Percentiles rank a stretch among this genome's conserved stretches.
phyloP scores from a whole-genome alignment of 805 yeast species.

The Yamadazyma takamatsuzukensis region DNA sequence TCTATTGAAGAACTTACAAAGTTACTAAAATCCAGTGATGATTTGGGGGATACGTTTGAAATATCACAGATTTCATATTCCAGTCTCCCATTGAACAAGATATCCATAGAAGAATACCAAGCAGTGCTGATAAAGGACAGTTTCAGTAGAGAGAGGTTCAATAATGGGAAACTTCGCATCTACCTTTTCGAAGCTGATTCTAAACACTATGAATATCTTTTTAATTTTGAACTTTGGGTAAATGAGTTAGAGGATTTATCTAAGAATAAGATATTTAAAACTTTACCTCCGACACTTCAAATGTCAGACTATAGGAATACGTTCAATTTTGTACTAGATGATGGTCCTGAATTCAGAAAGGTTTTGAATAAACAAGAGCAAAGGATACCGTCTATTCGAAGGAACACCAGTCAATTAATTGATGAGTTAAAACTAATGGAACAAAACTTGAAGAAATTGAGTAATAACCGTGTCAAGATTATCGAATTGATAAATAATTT shows the following conservation, averaged over 20 bases:
- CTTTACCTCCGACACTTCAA: slow-evolving; percentile 3
- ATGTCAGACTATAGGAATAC: slow-evolving; percentile 23
- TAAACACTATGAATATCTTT: slow-evolving; percentile 13
- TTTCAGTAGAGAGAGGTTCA: slow-evolving; percentile 13
- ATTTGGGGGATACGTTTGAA: slow-evolving; percentile 12
- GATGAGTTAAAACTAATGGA: slow-evolving; percentile 34
- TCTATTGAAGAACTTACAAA: slow-evolving; percentile 10
- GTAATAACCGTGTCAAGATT: slow-evolving; percentile 15
- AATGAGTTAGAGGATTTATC: slow-evolving; percentile 8
- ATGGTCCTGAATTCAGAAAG: slow-evolving; percentile 42
- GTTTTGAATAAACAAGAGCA: slow-evolving; percentile 29
- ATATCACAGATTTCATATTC: slow-evolving; percentile 27
- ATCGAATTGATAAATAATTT: slow-evolving; percentile 21
- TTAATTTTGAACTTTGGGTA: slow-evolving; percentile 27
- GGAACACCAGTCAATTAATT: slow-evolving; percentile 18
- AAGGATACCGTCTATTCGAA: slow-evolving; percentile 24
- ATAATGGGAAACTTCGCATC: slow-evolving; percentile 17
- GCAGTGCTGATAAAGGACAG: slow-evolving; percentile 26
- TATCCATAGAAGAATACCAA: too few relatives aligned
- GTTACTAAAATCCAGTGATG: slow-evolving; percentile 5
- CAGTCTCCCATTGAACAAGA: slow-evolving; percentile 26
- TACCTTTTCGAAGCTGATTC: slow-evolving; percentile 22
- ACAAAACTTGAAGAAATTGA: slow-evolving; percentile 18
- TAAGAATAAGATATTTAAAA: too few relatives aligned
- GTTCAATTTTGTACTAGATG: slow-evolving; percentile 34